These are phyloP conservation scores for Ramichloridium luteum DNA, from an alignment of 2,329 filamentous ascomycete genomes.

Conservation along the genomic window DNA sequence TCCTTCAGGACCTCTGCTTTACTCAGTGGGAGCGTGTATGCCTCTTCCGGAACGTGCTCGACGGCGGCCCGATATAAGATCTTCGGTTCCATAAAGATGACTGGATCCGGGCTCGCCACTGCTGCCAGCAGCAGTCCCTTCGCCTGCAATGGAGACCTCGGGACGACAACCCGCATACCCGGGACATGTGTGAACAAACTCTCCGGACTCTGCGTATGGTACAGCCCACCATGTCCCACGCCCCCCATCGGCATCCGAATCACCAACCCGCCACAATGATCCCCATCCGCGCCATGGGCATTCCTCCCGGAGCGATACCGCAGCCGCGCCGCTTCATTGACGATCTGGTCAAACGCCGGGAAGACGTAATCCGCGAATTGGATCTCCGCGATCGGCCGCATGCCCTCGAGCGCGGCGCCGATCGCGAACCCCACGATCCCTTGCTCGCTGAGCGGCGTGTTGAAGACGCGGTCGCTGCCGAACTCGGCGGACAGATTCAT, in stretches of 20 bases:
- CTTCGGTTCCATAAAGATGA: conserved; percentile 90
- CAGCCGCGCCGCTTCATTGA: conserved; percentile 85
- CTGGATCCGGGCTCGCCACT: conserved; percentile 70
- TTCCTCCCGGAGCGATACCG: conserved; percentile 58
- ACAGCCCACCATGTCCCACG: conserved; percentile 77
- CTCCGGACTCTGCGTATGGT: conserved; percentile 86
- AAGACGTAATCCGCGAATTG: conserved; percentile 94
- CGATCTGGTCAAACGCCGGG: conserved; percentile 85
- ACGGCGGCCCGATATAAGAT: conserved; percentile 83
- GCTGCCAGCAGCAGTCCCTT: conserved; percentile 72
- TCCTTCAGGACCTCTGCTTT: conserved; percentile 75
- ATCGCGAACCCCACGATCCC: conserved; percentile 91
- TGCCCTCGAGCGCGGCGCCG: conserved; percentile 77
- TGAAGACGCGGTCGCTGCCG: conserved; percentile 82
- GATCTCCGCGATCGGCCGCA: conserved; percentile 87
- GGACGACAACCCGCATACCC: conserved; percentile 73
- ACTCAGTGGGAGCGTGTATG: conserved; percentile 73
- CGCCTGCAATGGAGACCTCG: conserved; percentile 72
- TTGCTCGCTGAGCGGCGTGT: conserved; percentile 88
- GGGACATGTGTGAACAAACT: conserved; percentile 80
- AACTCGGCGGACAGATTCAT: conserved; percentile 83
- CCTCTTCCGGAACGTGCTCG: conserved; percentile 72
- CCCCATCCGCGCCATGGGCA: conserved; percentile 10
- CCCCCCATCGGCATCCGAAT: conserved; percentile 83
- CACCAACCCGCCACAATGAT: conserved; percentile 58